A percentile compares a stretch with the other conserved stretches of the same genome.
Evolutionary conservation across 257 asterid species (phyloP).

Genomic region (Knoxia roxburghii): DNA sequence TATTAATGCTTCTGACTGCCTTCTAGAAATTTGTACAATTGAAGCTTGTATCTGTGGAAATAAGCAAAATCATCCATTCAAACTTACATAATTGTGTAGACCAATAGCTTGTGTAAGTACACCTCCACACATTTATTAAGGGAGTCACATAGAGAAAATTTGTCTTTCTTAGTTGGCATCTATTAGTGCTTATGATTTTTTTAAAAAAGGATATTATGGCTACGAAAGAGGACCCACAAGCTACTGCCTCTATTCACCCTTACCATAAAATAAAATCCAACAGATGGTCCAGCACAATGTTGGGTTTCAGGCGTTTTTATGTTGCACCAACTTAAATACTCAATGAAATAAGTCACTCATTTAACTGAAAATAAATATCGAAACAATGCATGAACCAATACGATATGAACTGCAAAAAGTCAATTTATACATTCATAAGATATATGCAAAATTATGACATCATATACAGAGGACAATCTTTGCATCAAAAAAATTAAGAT

Average conservation of each 20-base stretch:
- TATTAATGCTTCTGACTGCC: conserved; percentile 36
- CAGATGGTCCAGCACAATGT: neutral
- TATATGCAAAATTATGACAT: neutral
- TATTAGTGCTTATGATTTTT: conserved; percentile 2
- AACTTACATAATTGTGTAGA: neutral
- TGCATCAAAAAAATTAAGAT: neutral
- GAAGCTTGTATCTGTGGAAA: conserved; percentile 39
- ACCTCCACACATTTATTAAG: neutral
- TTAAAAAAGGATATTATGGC: neutral
- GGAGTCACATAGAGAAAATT: neutral
- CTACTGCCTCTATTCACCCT: neutral
- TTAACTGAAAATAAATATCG: neutral
- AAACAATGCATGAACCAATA: neutral
- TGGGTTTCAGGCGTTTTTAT: too few species aligned
- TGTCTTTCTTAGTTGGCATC: neutral
- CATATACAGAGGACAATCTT: neutral
- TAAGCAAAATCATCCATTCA: neutral
- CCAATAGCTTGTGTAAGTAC: neutral
- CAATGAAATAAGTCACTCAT: neutral
- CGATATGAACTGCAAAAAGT: neutral
- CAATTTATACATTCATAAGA: neutral
- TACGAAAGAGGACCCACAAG: neutral
- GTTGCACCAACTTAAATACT: neutral
- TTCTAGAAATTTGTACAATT: conserved; percentile 32
- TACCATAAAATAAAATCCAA: neutral